Base-by-base conservation (phyloP, 2,329 filamentous ascomycete genomes). In the Neocucurbitaria cava region DNA sequence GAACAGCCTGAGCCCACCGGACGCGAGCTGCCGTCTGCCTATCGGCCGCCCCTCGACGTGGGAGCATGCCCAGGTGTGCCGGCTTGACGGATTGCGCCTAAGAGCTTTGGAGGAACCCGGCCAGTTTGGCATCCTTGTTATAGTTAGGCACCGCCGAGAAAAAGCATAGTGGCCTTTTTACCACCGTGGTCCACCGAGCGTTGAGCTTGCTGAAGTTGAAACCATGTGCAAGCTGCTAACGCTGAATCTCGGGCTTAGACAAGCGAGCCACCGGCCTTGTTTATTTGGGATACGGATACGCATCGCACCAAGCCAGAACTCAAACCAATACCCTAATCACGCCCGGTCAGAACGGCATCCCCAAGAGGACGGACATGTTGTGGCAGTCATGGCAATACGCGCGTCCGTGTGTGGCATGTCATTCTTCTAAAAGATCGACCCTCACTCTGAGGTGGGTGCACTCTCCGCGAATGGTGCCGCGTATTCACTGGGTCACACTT, bases 11-110 rank as follows among this genome's bases (percentile, higher is more conserved):
- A 58, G 54, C 62, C 59, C 58, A 54, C 54, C 59, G 53, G 59
- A 60, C 56, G 49, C 53, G 46, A 46, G 45, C 61, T 56, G 56
- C 60, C 56, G 55, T 57, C 53, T 53, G 47, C 56, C 54, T 35
- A 56, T 59, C 57, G 48, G 42, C 50, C 58, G 46, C 54, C 54
- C 54, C 58, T 52, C 56, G 46, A 55, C 64, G 59, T 70, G 69
- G 63, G 62, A 63, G 46, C 53, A 54, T 64, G 59, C 64, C 65
- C 69, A 69, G 65, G 58, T 64, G 59, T 64, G 66, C 69, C 70
- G 65, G 58, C 58, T 52, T 60, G 48, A 59, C 52, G 64, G 68
- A 53, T 55, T 66, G 46, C 58, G 61, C 62, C 61, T 56, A 64
- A 56, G 53, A 41, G 46, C 47, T 48, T 44, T 55, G 56, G 44